phyloP scores from a whole-genome alignment of 116 monocot genomes.

The Phalaenopsis hybrid region DNA sequence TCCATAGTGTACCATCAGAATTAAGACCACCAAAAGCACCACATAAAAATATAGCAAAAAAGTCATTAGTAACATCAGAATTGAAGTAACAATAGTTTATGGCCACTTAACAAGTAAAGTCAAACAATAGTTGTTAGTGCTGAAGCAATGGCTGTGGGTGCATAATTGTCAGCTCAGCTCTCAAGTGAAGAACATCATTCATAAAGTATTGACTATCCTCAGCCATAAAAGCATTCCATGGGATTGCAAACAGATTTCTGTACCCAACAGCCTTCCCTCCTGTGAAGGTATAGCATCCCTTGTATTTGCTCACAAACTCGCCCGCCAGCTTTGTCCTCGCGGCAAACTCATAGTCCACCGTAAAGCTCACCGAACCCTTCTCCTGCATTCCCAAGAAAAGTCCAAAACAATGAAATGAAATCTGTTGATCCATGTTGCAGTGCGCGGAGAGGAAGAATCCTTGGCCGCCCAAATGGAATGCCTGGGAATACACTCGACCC shows the following conservation, averaged over 20 bases:
- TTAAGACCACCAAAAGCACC: background rate
- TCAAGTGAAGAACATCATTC: constrained; percentile 61
- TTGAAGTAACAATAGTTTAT: too few relatives aligned
- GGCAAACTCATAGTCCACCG: constrained; percentile 87
- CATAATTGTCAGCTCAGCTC: constrained; percentile 85
- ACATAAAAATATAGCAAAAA: background rate
- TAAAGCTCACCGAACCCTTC: constrained; percentile 63
- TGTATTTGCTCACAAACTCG: constrained; percentile 86
- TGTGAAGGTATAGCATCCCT: constrained; percentile 80
- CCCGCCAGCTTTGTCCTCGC: constrained; percentile 47
- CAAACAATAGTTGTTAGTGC: background rate
- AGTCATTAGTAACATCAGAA: background rate
- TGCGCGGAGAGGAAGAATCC: constrained; percentile 94
- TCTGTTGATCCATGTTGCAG: constrained; percentile 87
- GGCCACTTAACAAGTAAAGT: too few relatives aligned
- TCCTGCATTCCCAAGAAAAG: constrained; percentile 94
- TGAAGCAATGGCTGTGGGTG: constrained; percentile 29
- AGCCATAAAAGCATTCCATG: constrained; percentile 85
- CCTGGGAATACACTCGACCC: constrained; percentile 81
- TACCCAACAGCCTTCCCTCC: constrained; percentile 89
- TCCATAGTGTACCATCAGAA: too few relatives aligned
- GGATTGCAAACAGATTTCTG: constrained; percentile 73
- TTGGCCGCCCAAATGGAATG: constrained; percentile 79
- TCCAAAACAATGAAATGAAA: constrained; percentile 80
- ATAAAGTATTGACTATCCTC: constrained; percentile 82